Conservation (phyloP, 2,329 filamentous ascomycete genomes). For the Colletotrichum navitas region DNA sequence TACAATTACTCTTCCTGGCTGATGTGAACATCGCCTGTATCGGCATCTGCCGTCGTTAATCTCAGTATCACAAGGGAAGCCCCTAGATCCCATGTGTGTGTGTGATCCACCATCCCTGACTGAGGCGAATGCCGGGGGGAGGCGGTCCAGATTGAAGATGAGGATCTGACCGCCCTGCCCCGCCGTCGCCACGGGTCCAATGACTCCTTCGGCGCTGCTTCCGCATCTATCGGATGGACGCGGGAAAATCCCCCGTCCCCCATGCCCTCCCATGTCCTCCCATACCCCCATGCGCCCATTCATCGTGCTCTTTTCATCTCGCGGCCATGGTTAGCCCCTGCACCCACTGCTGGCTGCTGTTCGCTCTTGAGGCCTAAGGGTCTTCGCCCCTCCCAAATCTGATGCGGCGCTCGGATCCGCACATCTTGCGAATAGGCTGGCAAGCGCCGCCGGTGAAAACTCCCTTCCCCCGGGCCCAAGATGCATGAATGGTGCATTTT, state of each 20-base stretch:
- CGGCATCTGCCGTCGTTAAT: neutral
- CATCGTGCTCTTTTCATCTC: conserved; percentile 3
- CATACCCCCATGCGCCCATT: neutral
- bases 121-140: neutral
- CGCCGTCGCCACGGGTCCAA: neutral
- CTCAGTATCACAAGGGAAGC: neutral
- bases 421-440: conserved; percentile 23
- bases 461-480: conserved; percentile 2
- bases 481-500: neutral
- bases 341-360: neutral
- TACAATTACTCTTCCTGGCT: neutral
- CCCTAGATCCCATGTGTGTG: neutral
- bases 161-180: conserved; percentile 1
- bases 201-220: neutral
- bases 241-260: neutral
- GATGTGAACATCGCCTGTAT: neutral
- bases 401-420: neutral
- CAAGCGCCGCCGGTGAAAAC: neutral
- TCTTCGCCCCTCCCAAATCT: neutral
- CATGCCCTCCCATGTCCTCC: too few species aligned
- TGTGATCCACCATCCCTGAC: neutral
- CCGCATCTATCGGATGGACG: conserved; percentile 9
- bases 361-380: neutral
- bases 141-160: neutral
- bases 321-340: conserved; percentile 17